phyloP scores from a whole-genome alignment of 1,284 basidiomycete species.

The Leccinum griseonigrum region DNA sequence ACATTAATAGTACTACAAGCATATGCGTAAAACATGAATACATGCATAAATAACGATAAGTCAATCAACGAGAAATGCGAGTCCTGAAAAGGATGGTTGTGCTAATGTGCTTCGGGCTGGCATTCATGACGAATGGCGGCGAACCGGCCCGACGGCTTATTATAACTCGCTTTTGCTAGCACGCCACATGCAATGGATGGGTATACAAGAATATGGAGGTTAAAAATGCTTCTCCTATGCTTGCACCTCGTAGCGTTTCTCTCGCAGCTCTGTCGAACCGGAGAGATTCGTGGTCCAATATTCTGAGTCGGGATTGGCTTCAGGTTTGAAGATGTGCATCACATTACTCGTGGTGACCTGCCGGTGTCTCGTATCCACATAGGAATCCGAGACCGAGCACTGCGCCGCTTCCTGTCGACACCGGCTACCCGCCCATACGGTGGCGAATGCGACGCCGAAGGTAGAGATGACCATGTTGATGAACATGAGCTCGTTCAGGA shows the following conservation, averaged over 20 bases:
- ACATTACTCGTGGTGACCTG: neutral
- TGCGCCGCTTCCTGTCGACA: constrained; percentile 1
- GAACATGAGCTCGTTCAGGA: constrained; percentile 11
- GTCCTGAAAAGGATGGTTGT: too few species aligned
- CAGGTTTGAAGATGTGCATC: constrained; percentile 6
- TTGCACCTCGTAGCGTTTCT: neutral
- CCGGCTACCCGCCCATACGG: constrained; percentile 14
- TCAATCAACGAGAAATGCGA: neutral
- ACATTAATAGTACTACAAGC: neutral
- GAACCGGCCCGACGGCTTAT: neutral
- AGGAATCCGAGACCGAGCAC: neutral
- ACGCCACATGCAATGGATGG: neutral
- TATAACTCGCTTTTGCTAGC: neutral
- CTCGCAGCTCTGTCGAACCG: neutral
- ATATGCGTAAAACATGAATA: too few species aligned
- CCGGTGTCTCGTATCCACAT: neutral
- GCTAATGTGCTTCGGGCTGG: neutral
- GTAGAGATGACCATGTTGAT: constrained; percentile 12
- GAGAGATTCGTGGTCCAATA: neutral
- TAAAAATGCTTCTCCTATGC: neutral
- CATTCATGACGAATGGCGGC: neutral
- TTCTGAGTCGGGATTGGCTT: too few species aligned
- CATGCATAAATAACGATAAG: neutral
- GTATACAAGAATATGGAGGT: neutral
- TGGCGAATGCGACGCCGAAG: constrained; percentile 17